phyloP scores from a whole-genome alignment of 2,329 filamentous ascomycete species.

The Chaetomium globosum region DNA sequence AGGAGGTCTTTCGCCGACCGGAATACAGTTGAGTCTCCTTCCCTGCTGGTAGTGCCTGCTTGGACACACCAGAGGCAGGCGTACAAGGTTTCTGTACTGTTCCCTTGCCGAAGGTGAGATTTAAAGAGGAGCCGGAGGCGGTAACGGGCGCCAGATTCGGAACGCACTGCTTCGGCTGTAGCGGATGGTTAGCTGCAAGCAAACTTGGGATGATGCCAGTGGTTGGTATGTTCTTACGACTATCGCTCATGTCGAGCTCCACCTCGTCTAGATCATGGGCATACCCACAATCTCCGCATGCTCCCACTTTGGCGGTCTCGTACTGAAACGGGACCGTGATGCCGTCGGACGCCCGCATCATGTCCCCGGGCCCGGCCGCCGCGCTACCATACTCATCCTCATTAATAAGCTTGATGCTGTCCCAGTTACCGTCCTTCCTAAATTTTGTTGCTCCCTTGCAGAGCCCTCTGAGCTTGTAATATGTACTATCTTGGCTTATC shows the following conservation, averaged over 20 bases:
- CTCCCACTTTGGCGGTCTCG: conserved; percentile 35
- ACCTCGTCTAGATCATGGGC: conserved; percentile 41
- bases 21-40: conserved; percentile 50
- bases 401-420: conserved; percentile 42
- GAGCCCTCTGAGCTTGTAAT: conserved; percentile 44
- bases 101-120: conserved; percentile 44
- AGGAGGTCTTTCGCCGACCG: conserved; percentile 44
- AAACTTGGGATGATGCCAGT: neutral
- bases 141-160: conserved; percentile 42
- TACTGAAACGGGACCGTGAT: conserved; percentile 32
- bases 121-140: conserved; percentile 50
- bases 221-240: conserved; percentile 33
- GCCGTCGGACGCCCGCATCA: conserved; percentile 29
- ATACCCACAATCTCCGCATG: conserved; percentile 39
- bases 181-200: conserved; percentile 8
- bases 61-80: conserved; percentile 48
- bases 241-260: conserved; percentile 39
- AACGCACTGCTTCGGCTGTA: conserved; percentile 43
- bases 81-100: conserved; percentile 42
- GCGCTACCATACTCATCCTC: conserved; percentile 34
- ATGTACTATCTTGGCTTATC: conserved; percentile 45
- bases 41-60: conserved; percentile 41
- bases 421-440: conserved; percentile 42
- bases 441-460: conserved; percentile 47
- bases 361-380: conserved; percentile 22